Evolutionary conservation across 2,329 filamentous ascomycete genomes (phyloP).

Genomic region (Dactylellina sp.): DNA sequence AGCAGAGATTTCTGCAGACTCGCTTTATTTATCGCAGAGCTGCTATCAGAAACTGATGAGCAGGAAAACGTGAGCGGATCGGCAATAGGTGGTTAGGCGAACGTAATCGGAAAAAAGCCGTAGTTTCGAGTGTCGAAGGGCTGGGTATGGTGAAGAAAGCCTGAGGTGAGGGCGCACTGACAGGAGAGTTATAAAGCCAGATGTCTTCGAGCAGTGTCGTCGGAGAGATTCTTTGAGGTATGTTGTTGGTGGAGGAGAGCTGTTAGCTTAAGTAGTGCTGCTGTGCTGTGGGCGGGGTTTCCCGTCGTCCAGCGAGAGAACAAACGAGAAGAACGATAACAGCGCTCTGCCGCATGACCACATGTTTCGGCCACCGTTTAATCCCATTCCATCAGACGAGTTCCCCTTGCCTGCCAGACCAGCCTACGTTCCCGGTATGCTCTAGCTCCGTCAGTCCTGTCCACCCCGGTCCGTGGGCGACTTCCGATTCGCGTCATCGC

Average conservation of each 20-base stretch:
- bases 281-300: slow-evolving; percentile 26
- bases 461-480: slow-evolving; percentile 30
- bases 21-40: not conserved
- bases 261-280: slow-evolving; percentile 6
- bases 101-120: not conserved
- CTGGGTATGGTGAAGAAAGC: not conserved
- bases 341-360: slow-evolving; percentile 21
- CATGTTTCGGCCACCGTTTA: slow-evolving; percentile 1
- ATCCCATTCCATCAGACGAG: slow-evolving; percentile 12
- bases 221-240: not conserved
- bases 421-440: slow-evolving; percentile 9
- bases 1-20: not conserved
- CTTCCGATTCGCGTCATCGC: slow-evolving; percentile 22
- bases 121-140: not conserved
- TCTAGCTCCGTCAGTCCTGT: slow-evolving; percentile 2
- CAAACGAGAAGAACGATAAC: slow-evolving; percentile 2
- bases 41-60: not conserved
- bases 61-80: slow-evolving; percentile 21
- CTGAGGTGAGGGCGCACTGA: not conserved
- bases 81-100: not conserved
- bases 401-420: slow-evolving; percentile 4
- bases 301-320: slow-evolving; percentile 4
- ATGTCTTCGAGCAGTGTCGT: not conserved
- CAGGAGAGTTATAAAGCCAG: too few species aligned
- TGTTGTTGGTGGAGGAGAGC: slow-evolving; percentile 16